Percentiles rank a stretch among this genome's conserved stretches.
phyloP scores from a whole-genome alignment of 441 rosid species.

The Gossypium schwendimanii region DNA sequence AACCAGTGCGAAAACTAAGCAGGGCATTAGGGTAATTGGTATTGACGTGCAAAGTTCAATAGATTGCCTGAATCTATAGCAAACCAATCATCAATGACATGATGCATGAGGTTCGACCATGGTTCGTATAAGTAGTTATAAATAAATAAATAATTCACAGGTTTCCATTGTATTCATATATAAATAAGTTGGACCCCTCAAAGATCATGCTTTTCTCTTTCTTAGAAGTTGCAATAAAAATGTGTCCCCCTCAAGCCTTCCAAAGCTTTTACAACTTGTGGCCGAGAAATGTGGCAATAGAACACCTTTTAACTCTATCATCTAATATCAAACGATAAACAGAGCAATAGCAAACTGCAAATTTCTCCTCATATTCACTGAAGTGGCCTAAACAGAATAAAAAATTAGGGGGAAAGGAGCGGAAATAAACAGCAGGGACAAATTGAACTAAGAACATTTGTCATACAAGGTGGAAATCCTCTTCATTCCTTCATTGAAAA shows the following conservation, averaged over 20 bases:
- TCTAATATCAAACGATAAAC: constrained; percentile 13
- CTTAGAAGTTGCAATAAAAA: background rate
- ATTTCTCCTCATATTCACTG: background rate
- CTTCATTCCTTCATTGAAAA: background rate
- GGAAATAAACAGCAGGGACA: background rate
- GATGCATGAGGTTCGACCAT: background rate
- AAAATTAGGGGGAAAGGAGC: background rate
- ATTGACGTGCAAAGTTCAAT: background rate
- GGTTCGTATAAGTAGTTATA: background rate
- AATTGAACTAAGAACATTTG: background rate
- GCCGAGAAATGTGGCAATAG: background rate
- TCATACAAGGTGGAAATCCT: background rate
- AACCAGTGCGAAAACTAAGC: background rate
- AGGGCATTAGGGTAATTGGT: background rate
- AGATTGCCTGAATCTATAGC: background rate
- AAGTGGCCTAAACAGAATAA: background rate
- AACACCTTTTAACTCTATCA: constrained; percentile 9
- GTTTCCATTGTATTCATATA: background rate
- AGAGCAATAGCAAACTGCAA: constrained; percentile 7
- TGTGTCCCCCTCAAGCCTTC: background rate
- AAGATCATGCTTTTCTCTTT: background rate
- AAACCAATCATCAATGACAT: background rate
- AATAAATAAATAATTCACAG: background rate
- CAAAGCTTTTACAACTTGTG: background rate
- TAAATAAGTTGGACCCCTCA: background rate